Conservation (phyloP, 169 alveolate genomes). For the Plasmodium sp. region DNA sequence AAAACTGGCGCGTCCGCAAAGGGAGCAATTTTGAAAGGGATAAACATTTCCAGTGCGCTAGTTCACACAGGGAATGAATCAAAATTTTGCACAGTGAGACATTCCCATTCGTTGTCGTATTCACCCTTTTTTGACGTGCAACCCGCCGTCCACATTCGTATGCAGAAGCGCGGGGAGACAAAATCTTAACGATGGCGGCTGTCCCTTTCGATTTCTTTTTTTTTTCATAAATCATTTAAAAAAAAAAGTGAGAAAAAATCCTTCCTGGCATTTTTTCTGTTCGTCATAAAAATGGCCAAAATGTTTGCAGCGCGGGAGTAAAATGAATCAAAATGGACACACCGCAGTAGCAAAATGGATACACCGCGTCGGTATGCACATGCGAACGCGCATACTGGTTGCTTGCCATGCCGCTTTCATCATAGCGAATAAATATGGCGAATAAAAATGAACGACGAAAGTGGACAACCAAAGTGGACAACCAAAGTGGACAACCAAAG, state of each 20-base stretch:
- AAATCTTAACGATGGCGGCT: background rate
- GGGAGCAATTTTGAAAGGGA: background rate
- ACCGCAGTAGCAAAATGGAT: background rate
- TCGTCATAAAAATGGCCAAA: background rate
- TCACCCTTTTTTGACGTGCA: background rate
- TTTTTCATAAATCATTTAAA: background rate
- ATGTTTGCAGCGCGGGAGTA: background rate
- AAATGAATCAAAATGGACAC: background rate
- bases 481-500: background rate
- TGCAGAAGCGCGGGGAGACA: background rate
- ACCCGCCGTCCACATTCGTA: background rate
- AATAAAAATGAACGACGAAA: background rate
- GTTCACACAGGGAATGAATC: background rate
- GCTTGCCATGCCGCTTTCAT: background rate
- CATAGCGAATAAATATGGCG: background rate
- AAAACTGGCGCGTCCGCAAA: background rate
- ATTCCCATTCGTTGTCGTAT: background rate
- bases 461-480: background rate
- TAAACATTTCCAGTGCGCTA: background rate
- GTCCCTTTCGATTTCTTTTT: background rate
- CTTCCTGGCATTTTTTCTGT: background rate
- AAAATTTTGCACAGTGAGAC: background rate
- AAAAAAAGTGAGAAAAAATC: background rate
- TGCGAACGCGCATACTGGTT: background rate
- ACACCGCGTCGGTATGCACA: background rate